Evolutionary conservation across 2,329 filamentous ascomycete genomes (phyloP), one percentile per base, ranked within the genome.

Genomic region (Neocucurbitaria cava): DNA sequence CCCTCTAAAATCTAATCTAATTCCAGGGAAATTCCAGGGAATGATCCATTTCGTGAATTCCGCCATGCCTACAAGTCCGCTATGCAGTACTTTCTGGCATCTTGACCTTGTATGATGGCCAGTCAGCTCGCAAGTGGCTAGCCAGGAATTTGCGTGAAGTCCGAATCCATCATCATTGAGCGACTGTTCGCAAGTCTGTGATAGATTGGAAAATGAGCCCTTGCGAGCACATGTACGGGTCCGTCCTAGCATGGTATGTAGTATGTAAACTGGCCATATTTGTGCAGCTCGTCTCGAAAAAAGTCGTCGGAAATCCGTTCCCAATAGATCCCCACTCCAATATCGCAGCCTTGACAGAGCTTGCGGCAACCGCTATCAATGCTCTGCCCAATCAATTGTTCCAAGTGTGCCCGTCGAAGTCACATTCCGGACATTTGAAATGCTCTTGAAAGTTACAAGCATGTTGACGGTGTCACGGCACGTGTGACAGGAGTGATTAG

Each of bases 341-440:
- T 45, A 15, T 35, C 8, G 28, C 49, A 52, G 4, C 5, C 49
- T 30, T 42, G 28, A 7, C 43, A 52, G 6, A 33, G 41, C 28
- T 5, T 13, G 5, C 26, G 49, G 20, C 49, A 52, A 21, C 26
- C 49, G 5, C 11, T 11, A 35, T n/a, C n/a, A n/a, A n/a, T n/a
- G n/a, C n/a, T n/a, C n/a, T n/a, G n/a, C n/a, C n/a, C n/a, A n/a
- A n/a, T n/a, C n/a, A n/a, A n/a, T n/a, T n/a, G n/a, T n/a, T n/a
- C n/a, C n/a, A n/a, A n/a, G n/a, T n/a, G n/a, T n/a, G n/a, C n/a
- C 41, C 24, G n/a, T 51, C 49, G 8, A 40, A 45, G 17, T 41
- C 35, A 20, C 42, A 51, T 20, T 24, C 24, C 8, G 49, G 49
- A 15, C 49, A 51, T 18, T 45, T 35, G 18, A 40, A 21, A 5